phyloP scores from a whole-genome alignment of 176 grass and related monocot genomes.

The Miscanthus lutarioriparius region DNA sequence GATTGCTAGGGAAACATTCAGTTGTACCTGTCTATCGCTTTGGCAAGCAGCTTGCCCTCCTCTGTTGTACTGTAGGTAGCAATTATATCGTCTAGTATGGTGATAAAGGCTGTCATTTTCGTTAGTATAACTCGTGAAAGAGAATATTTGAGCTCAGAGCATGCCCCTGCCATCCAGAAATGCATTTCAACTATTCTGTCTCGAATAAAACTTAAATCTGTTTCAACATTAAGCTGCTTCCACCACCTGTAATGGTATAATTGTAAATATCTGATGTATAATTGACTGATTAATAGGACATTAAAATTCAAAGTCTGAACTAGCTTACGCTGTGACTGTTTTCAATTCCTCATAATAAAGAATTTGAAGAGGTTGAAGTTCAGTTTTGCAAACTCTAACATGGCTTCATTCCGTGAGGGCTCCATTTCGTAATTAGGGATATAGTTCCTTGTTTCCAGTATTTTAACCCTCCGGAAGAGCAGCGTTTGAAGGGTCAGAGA shows the following conservation, averaged over 20 bases:
- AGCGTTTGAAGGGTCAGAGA: background rate
- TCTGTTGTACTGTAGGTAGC: conserved; percentile 35
- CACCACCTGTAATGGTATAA: conserved; percentile 8
- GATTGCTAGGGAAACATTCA: background rate
- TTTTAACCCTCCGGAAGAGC: conserved; percentile 22
- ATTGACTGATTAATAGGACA: background rate
- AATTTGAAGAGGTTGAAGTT: conserved; percentile 51
- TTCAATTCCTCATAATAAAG: conserved; percentile 42
- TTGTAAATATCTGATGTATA: background rate
- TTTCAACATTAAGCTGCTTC: conserved; percentile 1
- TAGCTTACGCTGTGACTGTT: conserved; percentile 30
- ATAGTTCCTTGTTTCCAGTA: conserved; percentile 40
- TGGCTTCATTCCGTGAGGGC: conserved; percentile 24
- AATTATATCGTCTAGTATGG: conserved; percentile 40
- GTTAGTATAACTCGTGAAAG: conserved; percentile 35
- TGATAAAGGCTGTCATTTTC: conserved; percentile 23
- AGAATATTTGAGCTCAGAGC: conserved; percentile 23
- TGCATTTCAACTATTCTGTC: conserved; percentile 34
- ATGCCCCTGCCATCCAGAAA: conserved; percentile 31
- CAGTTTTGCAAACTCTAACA: conserved; percentile 41
- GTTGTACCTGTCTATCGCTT: conserved; percentile 39
- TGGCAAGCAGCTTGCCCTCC: conserved; percentile 23
- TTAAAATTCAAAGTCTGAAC: background rate
- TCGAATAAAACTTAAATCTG: background rate
- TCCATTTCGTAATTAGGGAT: conserved; percentile 33